These are phyloP conservation scores for Neofusicoccum parvum DNA, from an alignment of 2,329 filamentous ascomycete species.

Conservation along the genomic window DNA sequence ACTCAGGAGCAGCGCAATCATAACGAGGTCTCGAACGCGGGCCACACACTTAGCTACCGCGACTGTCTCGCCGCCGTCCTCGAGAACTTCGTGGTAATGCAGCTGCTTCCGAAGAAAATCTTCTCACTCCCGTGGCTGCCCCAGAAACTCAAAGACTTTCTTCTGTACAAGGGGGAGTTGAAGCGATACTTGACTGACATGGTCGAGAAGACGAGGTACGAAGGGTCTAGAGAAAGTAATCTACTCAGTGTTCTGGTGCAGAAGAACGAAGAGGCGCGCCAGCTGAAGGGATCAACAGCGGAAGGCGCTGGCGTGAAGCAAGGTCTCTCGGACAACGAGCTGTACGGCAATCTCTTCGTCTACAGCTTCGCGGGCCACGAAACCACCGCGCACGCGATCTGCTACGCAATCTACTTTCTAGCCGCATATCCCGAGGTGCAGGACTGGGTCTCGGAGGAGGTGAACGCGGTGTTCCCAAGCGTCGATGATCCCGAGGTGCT, in stretches of 20 bases:
- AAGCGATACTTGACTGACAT: background rate
- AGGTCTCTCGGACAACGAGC: slow-evolving; percentile 54
- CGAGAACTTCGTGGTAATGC: slow-evolving; percentile 28
- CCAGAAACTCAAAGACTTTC: background rate
- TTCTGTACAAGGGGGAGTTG: background rate
- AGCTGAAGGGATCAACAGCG: background rate
- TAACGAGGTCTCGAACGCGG: background rate
- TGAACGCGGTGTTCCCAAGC: slow-evolving; percentile 37
- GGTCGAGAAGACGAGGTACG: slow-evolving; percentile 7
- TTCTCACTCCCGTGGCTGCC: slow-evolving; percentile 23
- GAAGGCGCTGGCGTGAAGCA: slow-evolving; percentile 60
- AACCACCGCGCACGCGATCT: slow-evolving; percentile 50
- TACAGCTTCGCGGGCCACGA: slow-evolving; percentile 36
- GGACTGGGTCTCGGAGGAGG: slow-evolving; percentile 55
- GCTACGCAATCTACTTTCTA: slow-evolving; percentile 52
- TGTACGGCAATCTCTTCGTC: slow-evolving; percentile 36
- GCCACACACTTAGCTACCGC: slow-evolving; percentile 26
- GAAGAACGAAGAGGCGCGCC: slow-evolving; percentile 11
- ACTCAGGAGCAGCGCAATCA: background rate
- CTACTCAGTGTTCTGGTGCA: slow-evolving; percentile 8
- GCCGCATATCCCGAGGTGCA: slow-evolving; percentile 53
- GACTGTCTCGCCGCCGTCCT: slow-evolving; percentile 32
- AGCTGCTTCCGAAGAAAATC: slow-evolving; percentile 2
- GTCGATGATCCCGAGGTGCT: background rate
- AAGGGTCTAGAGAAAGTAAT: background rate